These are phyloP conservation scores for Chaetomium sp. DNA, from an alignment of 2,329 filamentous ascomycete genomes.

Conservation along the genomic window DNA sequence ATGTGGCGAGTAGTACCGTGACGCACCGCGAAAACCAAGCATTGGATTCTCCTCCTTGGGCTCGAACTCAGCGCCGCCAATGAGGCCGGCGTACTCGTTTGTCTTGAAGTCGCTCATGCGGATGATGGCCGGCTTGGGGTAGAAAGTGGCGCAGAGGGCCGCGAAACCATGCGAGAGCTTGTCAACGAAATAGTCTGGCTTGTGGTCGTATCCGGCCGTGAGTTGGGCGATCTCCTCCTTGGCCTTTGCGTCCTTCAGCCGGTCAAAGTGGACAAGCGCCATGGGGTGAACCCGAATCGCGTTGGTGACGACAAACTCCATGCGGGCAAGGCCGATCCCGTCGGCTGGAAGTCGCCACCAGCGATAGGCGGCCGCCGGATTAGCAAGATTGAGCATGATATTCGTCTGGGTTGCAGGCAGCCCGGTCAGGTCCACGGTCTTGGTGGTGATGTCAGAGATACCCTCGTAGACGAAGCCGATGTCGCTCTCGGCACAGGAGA, in stretches of 20 bases:
- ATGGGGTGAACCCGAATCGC: conserved; percentile 33
- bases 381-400: conserved; percentile 35
- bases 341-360: conserved; percentile 35
- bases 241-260: conserved; percentile 25
- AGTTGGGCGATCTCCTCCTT: conserved; percentile 25
- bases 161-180: conserved; percentile 32
- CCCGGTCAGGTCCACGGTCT: conserved; percentile 26
- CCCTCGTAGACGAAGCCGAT: conserved; percentile 33
- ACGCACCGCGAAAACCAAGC: conserved; percentile 36
- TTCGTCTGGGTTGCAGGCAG: conserved; percentile 26
- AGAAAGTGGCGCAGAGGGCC: conserved; percentile 32
- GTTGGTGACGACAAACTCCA: conserved; percentile 36
- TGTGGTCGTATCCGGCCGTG: conserved; percentile 28
- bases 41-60: conserved; percentile 35
- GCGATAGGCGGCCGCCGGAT: conserved; percentile 32
- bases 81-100: conserved; percentile 35
- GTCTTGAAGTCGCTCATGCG: conserved; percentile 37
- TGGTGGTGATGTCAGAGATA: conserved; percentile 28
- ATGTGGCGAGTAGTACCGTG: conserved; percentile 34
- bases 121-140: conserved; percentile 33
- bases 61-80: conserved; percentile 35
- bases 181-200: conserved; percentile 35
- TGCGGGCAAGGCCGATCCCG: conserved; percentile 35
- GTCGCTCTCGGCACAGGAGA: conserved; percentile 34
- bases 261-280: conserved; percentile 31